A percentile compares a stretch with the other conserved stretches of the same genome.
Conservation (phyloP, 148 eudicot genomes). For the Camellia granthamiana region DNA sequence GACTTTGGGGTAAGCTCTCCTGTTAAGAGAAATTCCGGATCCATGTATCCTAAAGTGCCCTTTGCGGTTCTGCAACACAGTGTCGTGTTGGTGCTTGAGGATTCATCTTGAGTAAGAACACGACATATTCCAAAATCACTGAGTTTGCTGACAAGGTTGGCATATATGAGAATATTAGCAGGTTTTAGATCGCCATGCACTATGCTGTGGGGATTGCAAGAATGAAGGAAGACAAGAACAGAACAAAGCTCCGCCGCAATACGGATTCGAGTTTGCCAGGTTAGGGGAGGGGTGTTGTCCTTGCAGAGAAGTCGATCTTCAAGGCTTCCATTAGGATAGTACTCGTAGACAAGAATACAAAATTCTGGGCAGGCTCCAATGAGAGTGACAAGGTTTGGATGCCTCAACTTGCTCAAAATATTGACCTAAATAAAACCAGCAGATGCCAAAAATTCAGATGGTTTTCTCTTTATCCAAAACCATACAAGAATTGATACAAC, state of each 20-base stretch:
- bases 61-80: slow-evolving; percentile 46
- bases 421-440: slow-evolving; percentile 49
- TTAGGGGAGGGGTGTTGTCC: slow-evolving; percentile 66
- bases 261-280: slow-evolving; percentile 81
- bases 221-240: slow-evolving; percentile 76
- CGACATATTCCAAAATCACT: slow-evolving; percentile 73
- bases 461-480: background rate
- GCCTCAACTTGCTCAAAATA: slow-evolving; percentile 74
- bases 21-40: slow-evolving; percentile 61
- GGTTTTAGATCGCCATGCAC: slow-evolving; percentile 83
- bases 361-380: slow-evolving; percentile 82
- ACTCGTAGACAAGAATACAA: slow-evolving; percentile 73
- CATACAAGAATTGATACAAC: background rate
- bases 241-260: slow-evolving; percentile 85
- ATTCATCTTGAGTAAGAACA: slow-evolving; percentile 38
- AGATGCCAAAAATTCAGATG: slow-evolving; percentile 3
- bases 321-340: slow-evolving; percentile 82
- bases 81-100: slow-evolving; percentile 35
- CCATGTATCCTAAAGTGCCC: slow-evolving; percentile 72
- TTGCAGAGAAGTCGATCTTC: slow-evolving; percentile 82
- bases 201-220: slow-evolving; percentile 51
- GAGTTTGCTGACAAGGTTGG: slow-evolving; percentile 59
- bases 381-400: slow-evolving; percentile 80
- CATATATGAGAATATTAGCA: slow-evolving; percentile 62
- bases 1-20: slow-evolving; percentile 80